Conservation (phyloP, 352 stramenopile species). For the Globisporangium alternatum region DNA sequence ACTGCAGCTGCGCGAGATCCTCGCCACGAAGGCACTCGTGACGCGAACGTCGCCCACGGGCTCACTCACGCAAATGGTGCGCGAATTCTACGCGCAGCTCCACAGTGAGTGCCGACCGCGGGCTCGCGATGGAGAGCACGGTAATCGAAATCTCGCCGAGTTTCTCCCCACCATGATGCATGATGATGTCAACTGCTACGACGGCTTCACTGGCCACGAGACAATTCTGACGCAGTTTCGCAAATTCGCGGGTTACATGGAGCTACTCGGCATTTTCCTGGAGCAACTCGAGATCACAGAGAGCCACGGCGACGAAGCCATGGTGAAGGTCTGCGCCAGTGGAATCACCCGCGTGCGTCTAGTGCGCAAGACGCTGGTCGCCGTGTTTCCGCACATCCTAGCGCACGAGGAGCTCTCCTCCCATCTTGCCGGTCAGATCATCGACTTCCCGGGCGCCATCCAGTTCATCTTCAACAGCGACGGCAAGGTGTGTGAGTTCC, state of each 20-base stretch:
- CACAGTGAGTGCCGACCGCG: background rate
- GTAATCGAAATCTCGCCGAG: background rate
- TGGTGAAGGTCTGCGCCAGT: background rate
- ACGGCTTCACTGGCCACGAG: background rate
- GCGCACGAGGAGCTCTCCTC: background rate
- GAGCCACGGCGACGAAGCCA: background rate
- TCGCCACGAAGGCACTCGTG: background rate
- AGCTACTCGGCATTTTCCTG: background rate
- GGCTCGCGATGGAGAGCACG: background rate
- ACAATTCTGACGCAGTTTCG: background rate
- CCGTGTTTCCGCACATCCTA: background rate
- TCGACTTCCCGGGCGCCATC: background rate
- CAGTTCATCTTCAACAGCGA: background rate
- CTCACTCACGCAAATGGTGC: background rate
- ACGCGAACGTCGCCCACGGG: background rate
- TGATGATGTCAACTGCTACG: background rate
- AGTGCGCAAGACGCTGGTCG: background rate
- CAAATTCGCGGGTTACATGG: background rate
- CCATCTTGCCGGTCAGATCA: background rate
- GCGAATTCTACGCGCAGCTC: background rate
- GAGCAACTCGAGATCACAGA: background rate
- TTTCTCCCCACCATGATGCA: background rate
- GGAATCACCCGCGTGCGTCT: background rate
- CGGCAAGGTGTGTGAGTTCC: background rate
- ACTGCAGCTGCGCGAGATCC: background rate